These are phyloP conservation scores for Beta corolliflora DNA, from an alignment of 179 eudicot genomes.

Conservation along the genomic window DNA sequence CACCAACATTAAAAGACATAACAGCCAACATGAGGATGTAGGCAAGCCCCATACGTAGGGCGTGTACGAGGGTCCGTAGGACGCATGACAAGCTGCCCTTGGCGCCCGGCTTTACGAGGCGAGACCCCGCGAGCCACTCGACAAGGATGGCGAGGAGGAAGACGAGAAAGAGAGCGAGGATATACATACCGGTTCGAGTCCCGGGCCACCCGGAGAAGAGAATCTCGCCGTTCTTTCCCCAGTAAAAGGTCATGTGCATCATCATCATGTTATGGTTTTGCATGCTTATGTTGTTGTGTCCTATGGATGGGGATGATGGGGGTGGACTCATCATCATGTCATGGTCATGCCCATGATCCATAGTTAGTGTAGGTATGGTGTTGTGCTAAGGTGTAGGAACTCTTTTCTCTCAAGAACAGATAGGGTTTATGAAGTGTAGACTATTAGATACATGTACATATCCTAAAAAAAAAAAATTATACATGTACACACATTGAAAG, in stretches of 20 bases:
- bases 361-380: not conserved
- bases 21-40: conserved; percentile 61
- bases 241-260: conserved; percentile 59
- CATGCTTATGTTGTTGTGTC: conserved; percentile 15
- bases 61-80: conserved; percentile 39
- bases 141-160: conserved; percentile 40
- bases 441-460: not conserved
- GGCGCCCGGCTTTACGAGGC: conserved; percentile 4
- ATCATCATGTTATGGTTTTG: conserved; percentile 36
- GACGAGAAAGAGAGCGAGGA: conserved; percentile 32
- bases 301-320: conserved; percentile 13
- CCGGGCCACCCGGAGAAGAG: conserved; percentile 50
- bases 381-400: not conserved
- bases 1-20: conserved; percentile 60
- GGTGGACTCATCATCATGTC: conserved; percentile 21
- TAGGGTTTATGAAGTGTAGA: not conserved
- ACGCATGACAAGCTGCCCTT: conserved; percentile 26
- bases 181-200: conserved; percentile 35
- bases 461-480: not conserved
- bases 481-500: not conserved
- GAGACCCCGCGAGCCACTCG: conserved; percentile 56
- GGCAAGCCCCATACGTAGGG: conserved; percentile 47
- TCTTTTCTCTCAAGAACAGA: not conserved
- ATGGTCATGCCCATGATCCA: conserved; percentile 9
- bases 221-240: conserved; percentile 49